Evolutionary conservation across 2,329 filamentous ascomycete species (phyloP).

Genomic region (Botryotinia calthae): DNA sequence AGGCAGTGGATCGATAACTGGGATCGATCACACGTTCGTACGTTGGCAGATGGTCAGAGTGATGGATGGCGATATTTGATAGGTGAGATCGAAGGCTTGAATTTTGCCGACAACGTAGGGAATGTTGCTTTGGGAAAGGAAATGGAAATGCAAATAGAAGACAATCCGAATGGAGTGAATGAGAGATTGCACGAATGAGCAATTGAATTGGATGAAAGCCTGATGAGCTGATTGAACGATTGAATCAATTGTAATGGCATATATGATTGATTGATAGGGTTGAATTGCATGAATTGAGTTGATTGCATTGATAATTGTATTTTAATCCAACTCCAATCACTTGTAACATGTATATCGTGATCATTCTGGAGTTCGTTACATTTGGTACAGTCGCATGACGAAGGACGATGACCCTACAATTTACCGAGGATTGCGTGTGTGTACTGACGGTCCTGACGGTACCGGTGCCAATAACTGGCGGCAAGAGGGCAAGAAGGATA

Average conservation of each 20-base stretch:
- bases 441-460: background rate
- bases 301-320: background rate
- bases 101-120: constrained; percentile 4
- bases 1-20: constrained; percentile 4
- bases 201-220: too few species aligned
- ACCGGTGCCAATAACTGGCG: background rate
- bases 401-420: too few species aligned
- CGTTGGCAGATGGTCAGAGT: background rate
- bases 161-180: background rate
- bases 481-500: background rate
- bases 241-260: background rate
- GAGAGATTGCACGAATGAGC: background rate
- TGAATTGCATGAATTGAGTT: too few species aligned
- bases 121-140: background rate
- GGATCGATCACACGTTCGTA: constrained; percentile 4
- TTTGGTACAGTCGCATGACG: too few species aligned
- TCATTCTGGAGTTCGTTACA: too few species aligned
- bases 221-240: background rate
- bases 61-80: background rate
- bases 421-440: background rate
- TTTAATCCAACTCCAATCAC: background rate
- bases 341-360: too few species aligned
- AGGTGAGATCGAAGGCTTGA: background rate
- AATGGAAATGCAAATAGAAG: background rate
- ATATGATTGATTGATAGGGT: too few species aligned